Evolutionary conservation across 2,329 filamentous ascomycete genomes (phyloP).

Genomic region (Fonsecaea pugnacius): DNA sequence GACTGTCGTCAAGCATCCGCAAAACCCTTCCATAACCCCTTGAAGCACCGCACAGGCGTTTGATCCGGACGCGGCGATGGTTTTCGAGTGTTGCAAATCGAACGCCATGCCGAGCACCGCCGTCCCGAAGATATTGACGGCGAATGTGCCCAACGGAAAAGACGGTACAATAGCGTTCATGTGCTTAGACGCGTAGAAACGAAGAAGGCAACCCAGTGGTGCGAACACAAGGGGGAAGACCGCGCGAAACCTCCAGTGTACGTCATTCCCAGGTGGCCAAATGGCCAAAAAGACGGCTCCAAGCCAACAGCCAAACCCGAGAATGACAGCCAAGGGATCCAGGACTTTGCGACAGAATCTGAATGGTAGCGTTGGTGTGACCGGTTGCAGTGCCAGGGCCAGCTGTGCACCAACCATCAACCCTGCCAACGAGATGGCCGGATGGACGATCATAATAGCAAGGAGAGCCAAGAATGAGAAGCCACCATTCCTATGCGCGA

Average conservation of each 20-base stretch:
- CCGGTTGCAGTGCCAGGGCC: conserved; percentile 62
- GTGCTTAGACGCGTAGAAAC: conserved; percentile 70
- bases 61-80: conserved; percentile 51
- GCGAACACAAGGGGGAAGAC: conserved; percentile 78
- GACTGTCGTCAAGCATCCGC: conserved; percentile 67
- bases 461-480: conserved; percentile 78
- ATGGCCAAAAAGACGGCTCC: conserved; percentile 71
- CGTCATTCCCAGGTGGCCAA: conserved; percentile 63
- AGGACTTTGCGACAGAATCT: conserved; percentile 59
- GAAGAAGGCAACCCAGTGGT: conserved; percentile 71
- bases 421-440: conserved; percentile 69
- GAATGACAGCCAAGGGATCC: conserved; percentile 63
- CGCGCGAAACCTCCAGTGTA: conserved; percentile 71
- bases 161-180: conserved; percentile 67
- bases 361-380: conserved; percentile 64
- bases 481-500: conserved; percentile 64
- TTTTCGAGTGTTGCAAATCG: conserved; percentile 69
- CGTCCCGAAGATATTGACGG: conserved; percentile 75
- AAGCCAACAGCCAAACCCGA: conserved; percentile 74
- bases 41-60: conserved; percentile 64
- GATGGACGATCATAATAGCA: conserved; percentile 70
- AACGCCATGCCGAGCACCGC: conserved; percentile 73
- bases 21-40: conserved; percentile 67
- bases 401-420: conserved; percentile 73
- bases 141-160: conserved; percentile 83